Percentiles rank a stretch among this genome's conserved stretches.
These are phyloP conservation scores for Pseudoturritis turrita DNA, from an alignment of 345 rosid genomes.

Conservation along the genomic window DNA sequence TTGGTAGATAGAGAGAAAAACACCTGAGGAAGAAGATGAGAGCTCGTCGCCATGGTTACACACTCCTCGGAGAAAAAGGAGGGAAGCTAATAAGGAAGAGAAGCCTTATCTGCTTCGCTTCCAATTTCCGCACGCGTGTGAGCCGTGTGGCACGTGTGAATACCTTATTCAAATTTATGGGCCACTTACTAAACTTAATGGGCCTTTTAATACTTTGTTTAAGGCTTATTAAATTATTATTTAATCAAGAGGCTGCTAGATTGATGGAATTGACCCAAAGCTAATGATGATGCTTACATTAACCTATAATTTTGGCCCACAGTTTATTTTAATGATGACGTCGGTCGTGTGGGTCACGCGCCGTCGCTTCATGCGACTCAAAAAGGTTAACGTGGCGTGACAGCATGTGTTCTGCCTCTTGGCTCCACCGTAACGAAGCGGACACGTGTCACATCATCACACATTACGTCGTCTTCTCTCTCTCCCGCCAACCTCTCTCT, in stretches of 20 bases:
- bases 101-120: slow-evolving; percentile 33
- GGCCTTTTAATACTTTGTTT: too few relatives aligned
- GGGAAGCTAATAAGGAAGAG: not conserved
- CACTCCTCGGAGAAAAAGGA: slow-evolving; percentile 7
- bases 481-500: slow-evolving; percentile 64
- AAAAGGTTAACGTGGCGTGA: slow-evolving; percentile 35
- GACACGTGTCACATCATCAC: slow-evolving; percentile 30
- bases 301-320: not conserved
- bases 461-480: slow-evolving; percentile 23
- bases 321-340: slow-evolving; percentile 6
- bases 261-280: not conserved
- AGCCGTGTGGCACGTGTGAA: not conserved
- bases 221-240: too few relatives aligned
- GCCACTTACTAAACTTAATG: not conserved
- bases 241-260: not conserved
- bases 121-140: slow-evolving; percentile 2
- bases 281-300: not conserved
- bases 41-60: slow-evolving; percentile 42
- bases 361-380: slow-evolving; percentile 18
- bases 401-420: slow-evolving; percentile 41
- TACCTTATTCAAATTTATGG: not conserved
- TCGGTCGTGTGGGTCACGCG: slow-evolving; percentile 10
- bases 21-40: slow-evolving; percentile 72
- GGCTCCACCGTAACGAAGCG: not conserved
- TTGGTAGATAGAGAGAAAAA: not conserved